Conservation (phyloP, 257 asterid species). For the Solanum gracilifrons region DNA sequence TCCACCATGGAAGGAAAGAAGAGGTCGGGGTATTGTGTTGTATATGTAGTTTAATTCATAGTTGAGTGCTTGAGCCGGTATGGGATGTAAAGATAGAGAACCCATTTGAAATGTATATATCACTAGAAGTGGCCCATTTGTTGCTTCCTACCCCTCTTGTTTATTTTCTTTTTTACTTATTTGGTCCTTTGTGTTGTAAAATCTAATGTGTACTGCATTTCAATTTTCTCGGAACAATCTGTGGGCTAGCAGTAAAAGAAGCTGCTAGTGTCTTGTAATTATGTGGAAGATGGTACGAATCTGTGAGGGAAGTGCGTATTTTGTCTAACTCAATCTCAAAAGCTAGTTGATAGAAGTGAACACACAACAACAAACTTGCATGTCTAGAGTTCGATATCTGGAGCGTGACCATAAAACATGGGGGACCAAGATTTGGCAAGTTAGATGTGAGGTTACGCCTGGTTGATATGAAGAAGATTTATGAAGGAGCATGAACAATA, state of each 20-base stretch:
- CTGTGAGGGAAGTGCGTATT: not conserved
- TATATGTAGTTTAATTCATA: not conserved
- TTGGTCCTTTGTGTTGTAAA: not conserved
- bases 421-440: not conserved
- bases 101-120: constrained; percentile 1
- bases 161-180: not conserved
- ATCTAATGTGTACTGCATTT: not conserved
- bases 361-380: not conserved
- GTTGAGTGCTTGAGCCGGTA: not conserved
- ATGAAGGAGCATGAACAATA: not conserved
- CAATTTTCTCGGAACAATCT: not conserved
- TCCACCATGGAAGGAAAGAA: not conserved
- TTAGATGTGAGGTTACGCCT: not conserved
- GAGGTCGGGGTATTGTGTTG: not conserved
- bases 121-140: not conserved
- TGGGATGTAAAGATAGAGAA: not conserved
- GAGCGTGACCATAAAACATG: not conserved
- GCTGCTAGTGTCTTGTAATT: not conserved
- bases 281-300: not conserved
- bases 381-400: not conserved
- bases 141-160: not conserved
- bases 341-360: not conserved
- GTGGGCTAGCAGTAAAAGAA: not conserved
- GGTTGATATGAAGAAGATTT: not conserved
- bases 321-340: not conserved